Evolutionary conservation across 1,284 basidiomycete genomes (phyloP), one percentile per base, ranked within the genome.

Genomic region (Takashimella koratensis): DNA sequence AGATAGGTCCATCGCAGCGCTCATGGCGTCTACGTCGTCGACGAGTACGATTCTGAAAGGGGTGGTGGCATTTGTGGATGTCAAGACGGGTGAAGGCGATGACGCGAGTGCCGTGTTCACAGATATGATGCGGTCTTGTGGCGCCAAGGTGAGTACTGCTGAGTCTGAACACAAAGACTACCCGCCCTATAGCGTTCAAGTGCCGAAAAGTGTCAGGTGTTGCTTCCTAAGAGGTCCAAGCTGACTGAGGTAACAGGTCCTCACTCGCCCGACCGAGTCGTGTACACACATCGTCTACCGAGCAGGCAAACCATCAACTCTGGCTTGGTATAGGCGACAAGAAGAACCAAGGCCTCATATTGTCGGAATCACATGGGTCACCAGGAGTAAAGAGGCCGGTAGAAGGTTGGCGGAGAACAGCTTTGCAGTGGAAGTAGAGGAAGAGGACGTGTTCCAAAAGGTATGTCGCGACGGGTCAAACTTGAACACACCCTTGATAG

Each of bases 211-310:
- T n/a, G n/a, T n/a, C n/a, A n/a, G n/a, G n/a, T n/a, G n/a, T n/a
- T n/a, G n/a, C n/a, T n/a, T n/a, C n/a, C n/a, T n/a, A n/a, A n/a
- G n/a, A n/a, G n/a, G n/a, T n/a, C n/a, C n/a, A n/a, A n/a, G n/a
- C n/a, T n/a, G n/a, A n/a, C 8, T 19, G 30, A 23, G 63, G 36
- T 80, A 86, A 23, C 73, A 86, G 75, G 86, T 81, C 0, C 65
- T 79, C 1, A 67, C 65, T 12, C 72, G 76, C 25, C 76, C 75
- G 2, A 76, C 76, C 4, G 73, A 76, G 16, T 68, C 82, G 4
- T 87, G 88, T 63, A 95, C 92, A 0, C 93, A 96, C 72, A 84
- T 96, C 55, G 83, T 97, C 16, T 96, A 83, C 76, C 96, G 95
- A 79, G 87, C 89, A 54, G 93, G 93, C 1, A 75, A 84, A 48